Evolutionary conservation across 192 early-diverging fungal genomes (phyloP).

Genomic region (Mortierella hygrophila): DNA sequence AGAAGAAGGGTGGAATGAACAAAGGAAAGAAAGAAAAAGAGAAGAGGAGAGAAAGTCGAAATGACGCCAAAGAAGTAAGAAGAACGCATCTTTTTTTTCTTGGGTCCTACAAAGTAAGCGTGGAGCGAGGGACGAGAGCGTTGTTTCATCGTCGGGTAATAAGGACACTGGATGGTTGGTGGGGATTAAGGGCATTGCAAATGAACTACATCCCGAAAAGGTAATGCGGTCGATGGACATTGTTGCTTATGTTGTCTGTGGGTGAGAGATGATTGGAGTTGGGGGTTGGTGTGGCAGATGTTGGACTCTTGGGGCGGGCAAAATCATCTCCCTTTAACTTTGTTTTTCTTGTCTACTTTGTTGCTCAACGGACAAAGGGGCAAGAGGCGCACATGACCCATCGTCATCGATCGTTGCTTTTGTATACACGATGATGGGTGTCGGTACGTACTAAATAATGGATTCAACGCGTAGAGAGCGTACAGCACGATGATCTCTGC

Average conservation of each 20-base stretch:
- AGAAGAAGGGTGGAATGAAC: background rate
- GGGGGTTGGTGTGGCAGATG: too few relatives aligned
- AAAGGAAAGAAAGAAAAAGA: too few relatives aligned
- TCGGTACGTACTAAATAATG: background rate
- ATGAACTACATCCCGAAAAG: background rate
- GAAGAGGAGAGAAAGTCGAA: conserved; percentile 3
- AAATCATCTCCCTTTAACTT: background rate
- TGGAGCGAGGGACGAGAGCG: background rate
- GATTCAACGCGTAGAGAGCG: background rate
- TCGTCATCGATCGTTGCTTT: background rate
- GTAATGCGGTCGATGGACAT: background rate
- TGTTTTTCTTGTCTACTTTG: background rate
- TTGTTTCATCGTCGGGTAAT: background rate
- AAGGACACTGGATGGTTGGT: background rate
- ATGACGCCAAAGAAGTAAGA: background rate
- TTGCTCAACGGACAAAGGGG: background rate
- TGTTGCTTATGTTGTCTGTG: background rate
- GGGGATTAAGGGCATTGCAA: background rate
- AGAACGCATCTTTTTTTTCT: background rate
- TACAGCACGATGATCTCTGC: background rate
- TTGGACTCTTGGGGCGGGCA: background rate
- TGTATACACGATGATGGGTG: background rate
- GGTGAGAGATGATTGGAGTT: too few relatives aligned
- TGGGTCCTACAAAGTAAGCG: background rate
- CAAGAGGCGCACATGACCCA: background rate